Conservation (phyloP, 305 asterid genomes). For the Fraxinus latifolia region DNA sequence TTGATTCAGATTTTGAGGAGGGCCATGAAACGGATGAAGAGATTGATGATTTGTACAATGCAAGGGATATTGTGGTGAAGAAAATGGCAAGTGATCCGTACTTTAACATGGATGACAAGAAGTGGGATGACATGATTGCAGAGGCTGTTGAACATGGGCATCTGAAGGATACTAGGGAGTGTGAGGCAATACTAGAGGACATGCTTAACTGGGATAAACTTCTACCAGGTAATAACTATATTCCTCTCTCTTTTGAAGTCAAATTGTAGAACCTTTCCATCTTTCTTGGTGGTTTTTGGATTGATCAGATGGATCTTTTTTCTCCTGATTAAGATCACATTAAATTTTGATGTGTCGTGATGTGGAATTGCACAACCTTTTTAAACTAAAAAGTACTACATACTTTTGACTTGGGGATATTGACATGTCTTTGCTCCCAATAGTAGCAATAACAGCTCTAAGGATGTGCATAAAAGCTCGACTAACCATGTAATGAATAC, state of each 20-base stretch:
- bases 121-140: slow-evolving; percentile 78
- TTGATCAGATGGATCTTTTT: slow-evolving; percentile 10
- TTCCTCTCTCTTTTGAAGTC: slow-evolving; percentile 1
- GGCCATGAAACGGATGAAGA: slow-evolving; percentile 61
- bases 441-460: slow-evolving; percentile 88
- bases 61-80: slow-evolving; percentile 47
- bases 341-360: slow-evolving; percentile 2
- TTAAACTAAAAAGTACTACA: not conserved
- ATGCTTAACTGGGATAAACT: slow-evolving; percentile 81
- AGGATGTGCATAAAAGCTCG: slow-evolving; percentile 89
- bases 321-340: not conserved
- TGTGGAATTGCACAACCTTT: slow-evolving; percentile 9
- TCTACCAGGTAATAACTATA: slow-evolving; percentile 61
- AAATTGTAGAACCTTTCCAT: not conserved
- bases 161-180: slow-evolving; percentile 66
- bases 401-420: slow-evolving; percentile 40
- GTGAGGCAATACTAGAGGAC: slow-evolving; percentile 78
- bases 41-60: slow-evolving; percentile 59
- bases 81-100: slow-evolving; percentile 51
- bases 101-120: slow-evolving; percentile 61
- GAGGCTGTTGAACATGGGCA: slow-evolving; percentile 59
- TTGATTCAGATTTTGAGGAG: slow-evolving; percentile 65
- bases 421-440: slow-evolving; percentile 58
- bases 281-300: not conserved
- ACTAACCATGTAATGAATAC: slow-evolving; percentile 94